A percentile compares a stretch with the other conserved stretches of the same genome.
phyloP scores from a whole-genome alignment of 495 filamentous ascomycete genomes.

The Lasiosphaeriaceae sp. region DNA sequence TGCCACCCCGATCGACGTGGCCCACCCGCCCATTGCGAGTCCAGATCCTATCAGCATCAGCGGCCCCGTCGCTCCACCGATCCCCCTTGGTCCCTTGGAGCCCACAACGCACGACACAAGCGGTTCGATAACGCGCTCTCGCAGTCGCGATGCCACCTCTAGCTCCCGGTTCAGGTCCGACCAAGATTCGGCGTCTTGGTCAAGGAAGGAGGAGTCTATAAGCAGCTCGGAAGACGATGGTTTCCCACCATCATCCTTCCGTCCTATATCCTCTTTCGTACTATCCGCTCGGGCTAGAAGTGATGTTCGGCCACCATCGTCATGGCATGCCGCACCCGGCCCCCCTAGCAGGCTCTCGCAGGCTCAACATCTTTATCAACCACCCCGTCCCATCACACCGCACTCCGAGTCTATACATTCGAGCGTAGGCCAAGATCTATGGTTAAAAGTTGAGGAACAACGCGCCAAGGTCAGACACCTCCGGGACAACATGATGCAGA shows the following conservation, averaged over 20 bases:
- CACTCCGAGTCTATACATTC: conserved; percentile 12
- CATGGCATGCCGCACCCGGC: not conserved
- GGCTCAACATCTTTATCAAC: not conserved
- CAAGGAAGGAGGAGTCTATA: not conserved
- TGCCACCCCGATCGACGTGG: not conserved
- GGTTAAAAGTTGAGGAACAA: conserved; percentile 15
- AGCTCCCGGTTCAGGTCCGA: conserved; percentile 1
- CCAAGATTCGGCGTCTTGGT: conserved; percentile 2
- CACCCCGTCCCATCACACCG: not conserved
- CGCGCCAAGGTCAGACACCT: conserved; percentile 10
- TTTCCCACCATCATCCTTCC: not conserved
- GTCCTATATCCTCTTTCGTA: not conserved
- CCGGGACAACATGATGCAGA: conserved; percentile 13
- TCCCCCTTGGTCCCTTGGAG: not conserved
- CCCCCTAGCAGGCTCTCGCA: not conserved
- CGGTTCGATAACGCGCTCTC: not conserved
- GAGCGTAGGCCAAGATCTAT: conserved; percentile 11
- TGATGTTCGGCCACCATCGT: not conserved
- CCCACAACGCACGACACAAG: not conserved
- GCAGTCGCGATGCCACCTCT: not conserved
- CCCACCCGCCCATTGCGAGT: not conserved
- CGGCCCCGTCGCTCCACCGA: not conserved
- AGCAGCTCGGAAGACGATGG: conserved; percentile 3
- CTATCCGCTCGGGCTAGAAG: not conserved
- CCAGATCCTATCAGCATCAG: conserved; percentile 2